Evolutionary conservation across 768 basidiomycete species (phyloP), one percentile per base, ranked within the genome.

Genomic region (Omphalotus guepiniiformis): DNA sequence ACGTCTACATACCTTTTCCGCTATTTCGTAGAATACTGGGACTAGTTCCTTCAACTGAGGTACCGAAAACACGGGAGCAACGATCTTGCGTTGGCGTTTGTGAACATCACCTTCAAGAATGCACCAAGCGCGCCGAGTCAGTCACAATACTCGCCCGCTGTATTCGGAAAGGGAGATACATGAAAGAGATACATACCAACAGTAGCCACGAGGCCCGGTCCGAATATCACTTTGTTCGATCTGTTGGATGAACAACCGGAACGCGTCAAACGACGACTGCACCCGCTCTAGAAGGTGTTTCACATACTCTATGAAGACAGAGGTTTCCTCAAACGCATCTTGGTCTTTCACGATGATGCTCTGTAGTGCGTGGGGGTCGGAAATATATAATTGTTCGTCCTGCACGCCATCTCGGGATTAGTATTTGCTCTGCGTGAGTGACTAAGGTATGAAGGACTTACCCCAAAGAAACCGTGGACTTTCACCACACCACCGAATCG

Each of bases 381-480:
- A 69, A 4, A 79, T 63, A 50, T 76, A 77, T 2, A 80, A 59
- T 55, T 75, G 71, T 49, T 72, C 70, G 43, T 74, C 70, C 75
- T 77, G 49, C 21, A 22, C 25, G 26, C 9, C 21, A 25, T 2
- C 32, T 28, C 11, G 26, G 34, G 13, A 32, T 43, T 32, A 51
- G 13, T 34, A 19, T 37, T 30, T 9, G 11, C 18, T n/a, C 21
- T 29, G 23, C 25, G n/a, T 9, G 9, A 26, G 22, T 9, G 12
- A n/a, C 26, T 48, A n/a, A 26, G 19, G 8, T 16, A 5, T 15
- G 22, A 38, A 42, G 26, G 12, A 50, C 65, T 42, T 53, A 76
- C 74, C 34, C 76, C 75, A 39, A 76, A 73, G 48, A 76, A 68
- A 5, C 74, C 74, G 29, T 71, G 54, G 3, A 77, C 63, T 54